Conservation (phyloP, 805 yeast species). For the Barnettozyma siamensis region DNA sequence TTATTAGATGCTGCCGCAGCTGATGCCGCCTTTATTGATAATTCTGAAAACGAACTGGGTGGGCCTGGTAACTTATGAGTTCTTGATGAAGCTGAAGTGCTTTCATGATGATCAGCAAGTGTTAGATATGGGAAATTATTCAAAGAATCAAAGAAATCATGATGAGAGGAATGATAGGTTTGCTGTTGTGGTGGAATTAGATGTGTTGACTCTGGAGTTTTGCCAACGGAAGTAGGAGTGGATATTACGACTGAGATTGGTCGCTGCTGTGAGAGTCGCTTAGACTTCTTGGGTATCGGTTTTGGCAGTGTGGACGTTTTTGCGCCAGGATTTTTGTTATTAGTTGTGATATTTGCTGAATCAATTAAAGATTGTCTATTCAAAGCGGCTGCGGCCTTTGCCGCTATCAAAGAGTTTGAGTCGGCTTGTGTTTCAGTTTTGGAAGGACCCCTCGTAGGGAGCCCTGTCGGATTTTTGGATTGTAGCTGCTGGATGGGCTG, state of each 20-base stretch:
- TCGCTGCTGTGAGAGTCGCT: not conserved
- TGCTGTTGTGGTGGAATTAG: not conserved
- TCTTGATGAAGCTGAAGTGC: not conserved
- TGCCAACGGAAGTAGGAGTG: not conserved
- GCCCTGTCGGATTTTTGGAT: constrained; percentile 20
- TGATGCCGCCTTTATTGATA: not conserved
- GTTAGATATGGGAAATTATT: not conserved
- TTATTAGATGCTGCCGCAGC: constrained; percentile 7
- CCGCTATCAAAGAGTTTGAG: constrained; percentile 16
- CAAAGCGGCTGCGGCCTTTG: constrained; percentile 22
- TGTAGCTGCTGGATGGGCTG: constrained; percentile 16
- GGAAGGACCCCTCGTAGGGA: constrained; percentile 9
- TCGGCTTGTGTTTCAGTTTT: not conserved
- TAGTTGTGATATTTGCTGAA: constrained; percentile 2
- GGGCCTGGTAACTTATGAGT: too few species aligned
- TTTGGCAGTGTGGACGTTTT: not conserved
- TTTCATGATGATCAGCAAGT: too few species aligned
- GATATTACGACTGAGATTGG: not conserved
- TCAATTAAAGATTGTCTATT: not conserved
- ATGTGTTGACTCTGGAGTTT: not conserved
- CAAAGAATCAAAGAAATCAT: not conserved
- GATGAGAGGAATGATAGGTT: not conserved
- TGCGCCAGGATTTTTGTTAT: not conserved
- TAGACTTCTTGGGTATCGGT: not conserved
- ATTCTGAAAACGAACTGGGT: not conserved